Conservation (phyloP, 441 rosid species). For the Raphanus hybrid region DNA sequence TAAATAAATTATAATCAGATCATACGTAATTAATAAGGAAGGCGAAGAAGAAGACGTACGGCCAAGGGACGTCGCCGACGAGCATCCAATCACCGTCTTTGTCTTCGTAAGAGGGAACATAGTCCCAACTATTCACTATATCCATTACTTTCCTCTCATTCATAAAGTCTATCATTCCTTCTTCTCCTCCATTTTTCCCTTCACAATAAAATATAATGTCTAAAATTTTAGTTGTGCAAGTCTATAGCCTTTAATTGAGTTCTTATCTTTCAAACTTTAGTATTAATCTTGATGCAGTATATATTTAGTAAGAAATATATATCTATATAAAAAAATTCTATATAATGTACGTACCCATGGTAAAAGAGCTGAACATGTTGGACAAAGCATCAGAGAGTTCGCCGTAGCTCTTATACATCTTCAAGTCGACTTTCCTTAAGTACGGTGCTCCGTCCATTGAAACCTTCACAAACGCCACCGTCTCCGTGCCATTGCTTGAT, state of each 20-base stretch:
- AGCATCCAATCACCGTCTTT: slow-evolving; percentile 98
- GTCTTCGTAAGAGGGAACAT: slow-evolving; percentile 87
- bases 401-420: slow-evolving; percentile 64
- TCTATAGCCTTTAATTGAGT: too few species aligned
- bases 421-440: slow-evolving; percentile 82
- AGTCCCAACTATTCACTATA: slow-evolving; percentile 65
- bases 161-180: slow-evolving; percentile 81
- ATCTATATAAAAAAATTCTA: too few species aligned
- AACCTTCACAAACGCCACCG: slow-evolving; percentile 71
- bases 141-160: slow-evolving; percentile 74
- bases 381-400: slow-evolving; percentile 69
- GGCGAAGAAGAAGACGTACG: slow-evolving; percentile 47
- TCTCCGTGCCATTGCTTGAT: slow-evolving; percentile 44
- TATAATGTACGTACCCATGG: slow-evolving; percentile 42
- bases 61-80: slow-evolving; percentile 94
- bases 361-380: slow-evolving; percentile 79
- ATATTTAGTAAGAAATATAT: too few species aligned
- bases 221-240: too few species aligned
- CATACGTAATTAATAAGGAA: background rate
- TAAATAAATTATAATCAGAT: background rate
- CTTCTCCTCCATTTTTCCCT: slow-evolving; percentile 27
- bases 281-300: too few species aligned
- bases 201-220: too few species aligned
- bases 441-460: slow-evolving; percentile 95
- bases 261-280: too few species aligned